Conservation (phyloP, 2,329 filamentous ascomycete genomes). For the Tolypocladium amazonense region DNA sequence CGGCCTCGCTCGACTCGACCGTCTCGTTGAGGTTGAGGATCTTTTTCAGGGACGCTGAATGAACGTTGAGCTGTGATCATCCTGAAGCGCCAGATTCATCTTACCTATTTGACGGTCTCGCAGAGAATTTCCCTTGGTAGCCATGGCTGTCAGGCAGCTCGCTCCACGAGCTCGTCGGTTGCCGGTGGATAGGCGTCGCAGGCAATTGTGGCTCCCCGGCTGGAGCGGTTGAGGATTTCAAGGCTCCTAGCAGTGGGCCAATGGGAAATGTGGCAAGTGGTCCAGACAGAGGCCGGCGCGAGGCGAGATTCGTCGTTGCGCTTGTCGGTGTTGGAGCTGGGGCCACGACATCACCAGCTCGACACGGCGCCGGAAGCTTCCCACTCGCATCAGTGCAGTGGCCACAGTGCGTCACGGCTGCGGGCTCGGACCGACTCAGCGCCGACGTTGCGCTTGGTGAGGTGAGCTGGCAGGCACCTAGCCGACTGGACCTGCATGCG, state of each 20-base stretch:
- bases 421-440: slow-evolving; percentile 10
- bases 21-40: slow-evolving; percentile 90
- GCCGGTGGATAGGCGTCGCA: background rate
- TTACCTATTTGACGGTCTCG: slow-evolving; percentile 41
- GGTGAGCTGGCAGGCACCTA: background rate
- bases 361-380: slow-evolving; percentile 2
- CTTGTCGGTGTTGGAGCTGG: slow-evolving; percentile 2
- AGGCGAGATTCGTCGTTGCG: background rate
- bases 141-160: slow-evolving; percentile 23
- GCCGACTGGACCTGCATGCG: background rate
- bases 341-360: slow-evolving; percentile 10
- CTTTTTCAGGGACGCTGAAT: slow-evolving; percentile 77
- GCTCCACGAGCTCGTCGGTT: background rate
- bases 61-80: background rate
- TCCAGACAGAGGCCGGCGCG: background rate
- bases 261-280: background rate
- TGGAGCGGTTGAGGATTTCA: background rate
- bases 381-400: background rate
- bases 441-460: background rate
- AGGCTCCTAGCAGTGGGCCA: background rate
- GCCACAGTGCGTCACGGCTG: slow-evolving; percentile 3
- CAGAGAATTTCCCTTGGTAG: slow-evolving; percentile 33
- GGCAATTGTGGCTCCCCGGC: slow-evolving; percentile 1
- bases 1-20: slow-evolving; percentile 44
- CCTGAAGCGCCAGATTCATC: background rate